Percentiles rank a stretch among this genome's conserved stretches.
Conservation (phyloP, 2,329 filamentous ascomycete genomes). For the Cladosporium cucumerinum region DNA sequence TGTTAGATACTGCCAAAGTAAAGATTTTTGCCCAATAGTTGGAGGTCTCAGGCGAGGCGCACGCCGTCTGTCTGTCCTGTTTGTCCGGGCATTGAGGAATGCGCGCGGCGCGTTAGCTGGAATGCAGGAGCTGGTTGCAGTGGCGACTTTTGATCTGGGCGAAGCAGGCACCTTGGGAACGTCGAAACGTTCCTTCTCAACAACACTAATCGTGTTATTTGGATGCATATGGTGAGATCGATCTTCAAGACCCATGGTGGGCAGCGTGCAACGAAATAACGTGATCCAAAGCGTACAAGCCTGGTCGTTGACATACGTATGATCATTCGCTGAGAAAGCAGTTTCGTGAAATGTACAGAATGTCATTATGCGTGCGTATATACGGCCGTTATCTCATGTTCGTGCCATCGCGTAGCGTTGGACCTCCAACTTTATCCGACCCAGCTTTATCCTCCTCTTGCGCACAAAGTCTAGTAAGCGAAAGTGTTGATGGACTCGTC, state of each 20-base stretch:
- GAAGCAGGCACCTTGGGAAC: background rate
- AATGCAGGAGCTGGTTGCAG: background rate
- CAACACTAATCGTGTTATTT: background rate
- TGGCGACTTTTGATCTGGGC: background rate
- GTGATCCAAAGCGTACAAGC: no score
- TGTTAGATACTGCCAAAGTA: background rate
- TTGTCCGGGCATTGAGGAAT: background rate
- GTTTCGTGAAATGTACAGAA: background rate
- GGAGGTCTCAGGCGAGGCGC: background rate
- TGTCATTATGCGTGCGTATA: background rate
- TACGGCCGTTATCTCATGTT: background rate
- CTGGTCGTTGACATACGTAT: background rate
- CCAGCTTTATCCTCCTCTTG: background rate
- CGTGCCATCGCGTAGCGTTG: background rate
- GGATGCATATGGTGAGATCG: no score
- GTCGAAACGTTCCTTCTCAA: background rate
- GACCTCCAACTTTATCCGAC: background rate
- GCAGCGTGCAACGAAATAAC: no score
- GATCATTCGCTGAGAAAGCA: background rate
- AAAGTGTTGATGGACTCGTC: constrained; percentile 30
- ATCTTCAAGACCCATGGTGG: no score
- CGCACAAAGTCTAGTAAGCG: constrained; percentile 25
- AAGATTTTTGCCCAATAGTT: background rate
- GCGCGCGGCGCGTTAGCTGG: background rate
- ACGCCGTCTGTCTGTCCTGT: background rate